phyloP scores from a whole-genome alignment of 2,329 filamentous ascomycete genomes.

The Coleophoma cylindrospora region DNA sequence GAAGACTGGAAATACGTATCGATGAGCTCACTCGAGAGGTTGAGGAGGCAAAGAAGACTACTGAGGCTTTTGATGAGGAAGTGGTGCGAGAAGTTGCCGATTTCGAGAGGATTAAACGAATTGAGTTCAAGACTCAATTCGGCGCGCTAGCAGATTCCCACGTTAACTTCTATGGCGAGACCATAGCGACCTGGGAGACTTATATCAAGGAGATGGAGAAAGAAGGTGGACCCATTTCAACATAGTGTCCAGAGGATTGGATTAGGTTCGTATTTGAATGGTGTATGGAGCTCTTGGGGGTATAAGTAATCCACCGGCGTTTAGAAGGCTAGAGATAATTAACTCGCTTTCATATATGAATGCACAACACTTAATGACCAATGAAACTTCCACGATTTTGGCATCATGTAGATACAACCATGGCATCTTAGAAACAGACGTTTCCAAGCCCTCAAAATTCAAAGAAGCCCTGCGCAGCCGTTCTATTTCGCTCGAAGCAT shows the following conservation, averaged over 20 bases:
- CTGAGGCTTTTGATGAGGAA: constrained; percentile 93
- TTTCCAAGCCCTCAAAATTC: too few species aligned
- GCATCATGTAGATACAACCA: too few species aligned
- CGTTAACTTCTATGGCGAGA: constrained; percentile 77
- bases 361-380: neutral
- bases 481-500: too few species aligned
- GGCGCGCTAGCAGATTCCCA: constrained; percentile 80
- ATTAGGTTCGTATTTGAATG: too few species aligned
- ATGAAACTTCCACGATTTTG: too few species aligned
- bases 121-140: constrained; percentile 86
- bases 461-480: too few species aligned
- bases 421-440: too few species aligned
- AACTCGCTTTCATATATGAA: neutral
- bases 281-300: neutral
- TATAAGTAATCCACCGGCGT: neutral
- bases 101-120: constrained; percentile 93
- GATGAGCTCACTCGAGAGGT: constrained; percentile 88
- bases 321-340: neutral
- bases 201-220: constrained; percentile 87
- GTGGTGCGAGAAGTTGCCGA: constrained; percentile 89
- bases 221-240: neutral
- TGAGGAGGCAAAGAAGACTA: constrained; percentile 78
- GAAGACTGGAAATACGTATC: constrained; percentile 88
- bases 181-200: constrained; percentile 79
- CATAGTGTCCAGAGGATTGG: neutral